Evolutionary conservation across 2,329 filamentous ascomycete species (phyloP).

Genomic region (Huntiella moniliformis): DNA sequence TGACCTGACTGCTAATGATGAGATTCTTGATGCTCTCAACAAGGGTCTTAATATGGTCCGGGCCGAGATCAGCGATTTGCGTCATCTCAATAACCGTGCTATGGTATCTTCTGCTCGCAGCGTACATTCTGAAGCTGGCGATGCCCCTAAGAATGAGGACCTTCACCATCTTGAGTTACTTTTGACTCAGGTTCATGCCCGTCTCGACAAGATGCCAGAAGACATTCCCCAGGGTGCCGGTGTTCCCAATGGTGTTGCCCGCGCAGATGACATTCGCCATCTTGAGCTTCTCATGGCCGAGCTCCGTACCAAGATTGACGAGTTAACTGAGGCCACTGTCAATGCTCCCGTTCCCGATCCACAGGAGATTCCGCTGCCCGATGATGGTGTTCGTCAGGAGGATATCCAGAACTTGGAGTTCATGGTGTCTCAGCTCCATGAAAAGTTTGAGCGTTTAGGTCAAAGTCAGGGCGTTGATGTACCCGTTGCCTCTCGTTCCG

Average conservation of each 20-base stretch:
- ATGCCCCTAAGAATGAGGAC: constrained; percentile 1
- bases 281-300: constrained; percentile 70
- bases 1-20: constrained; percentile 69
- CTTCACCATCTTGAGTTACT: constrained; percentile 9
- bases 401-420: constrained; percentile 11
- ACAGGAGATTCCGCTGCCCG: constrained; percentile 10
- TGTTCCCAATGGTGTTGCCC: constrained; percentile 21
- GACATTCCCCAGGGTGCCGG: constrained; percentile 20
- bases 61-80: constrained; percentile 59
- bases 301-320: constrained; percentile 65
- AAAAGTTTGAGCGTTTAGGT: constrained; percentile 9
- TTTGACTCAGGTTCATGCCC: constrained; percentile 5
- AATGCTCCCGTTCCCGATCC: constrained; percentile 30
- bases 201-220: constrained; percentile 17
- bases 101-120: constrained; percentile 35
- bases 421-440: constrained; percentile 8
- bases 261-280: constrained; percentile 64
- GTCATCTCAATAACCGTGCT: constrained; percentile 35
- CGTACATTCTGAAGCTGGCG: constrained; percentile 18
- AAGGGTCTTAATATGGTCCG: constrained; percentile 60
- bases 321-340: constrained; percentile 5
- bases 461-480: constrained; percentile 2
- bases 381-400: constrained; percentile 7
- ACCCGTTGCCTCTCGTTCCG: neutral
- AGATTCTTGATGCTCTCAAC: constrained; percentile 75